These are phyloP conservation scores for Claviceps lovelessii DNA, from an alignment of 2,329 filamentous ascomycete species.

Conservation along the genomic window DNA sequence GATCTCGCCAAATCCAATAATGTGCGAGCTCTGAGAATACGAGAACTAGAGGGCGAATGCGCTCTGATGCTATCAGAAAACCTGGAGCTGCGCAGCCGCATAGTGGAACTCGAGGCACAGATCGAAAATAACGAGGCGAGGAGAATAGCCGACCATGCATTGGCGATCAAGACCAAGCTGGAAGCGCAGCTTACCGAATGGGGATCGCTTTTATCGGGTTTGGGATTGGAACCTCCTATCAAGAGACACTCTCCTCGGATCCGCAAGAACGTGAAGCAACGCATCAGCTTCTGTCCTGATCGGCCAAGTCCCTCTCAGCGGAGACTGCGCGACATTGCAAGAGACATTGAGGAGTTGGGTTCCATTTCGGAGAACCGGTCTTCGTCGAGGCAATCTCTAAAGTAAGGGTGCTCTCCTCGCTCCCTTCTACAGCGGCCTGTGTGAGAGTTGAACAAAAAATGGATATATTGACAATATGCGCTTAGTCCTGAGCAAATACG, in stretches of 20 bases:
- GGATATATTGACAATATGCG: neutral
- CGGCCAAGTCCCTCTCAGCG: conserved; percentile 38
- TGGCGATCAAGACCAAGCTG: conserved; percentile 55
- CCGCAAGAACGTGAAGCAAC: conserved; percentile 26
- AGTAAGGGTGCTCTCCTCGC: conserved; percentile 29
- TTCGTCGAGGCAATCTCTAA: conserved; percentile 53
- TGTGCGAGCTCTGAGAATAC: conserved; percentile 61
- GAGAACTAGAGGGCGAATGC: conserved; percentile 61
- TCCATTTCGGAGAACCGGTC: conserved; percentile 55
- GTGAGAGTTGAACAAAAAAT: neutral
- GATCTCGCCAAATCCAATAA: conserved; percentile 72
- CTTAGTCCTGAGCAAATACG: conserved; percentile 46
- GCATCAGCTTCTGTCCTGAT: conserved; percentile 25
- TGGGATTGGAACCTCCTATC: conserved; percentile 46
- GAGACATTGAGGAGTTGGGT: conserved; percentile 36
- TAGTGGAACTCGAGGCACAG: conserved; percentile 54
- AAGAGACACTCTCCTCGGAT: conserved; percentile 30
- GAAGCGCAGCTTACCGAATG: conserved; percentile 61
- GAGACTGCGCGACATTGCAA: conserved; percentile 40
- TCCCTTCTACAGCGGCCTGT: conserved; percentile 3
- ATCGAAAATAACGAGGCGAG: conserved; percentile 46
- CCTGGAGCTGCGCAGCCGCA: conserved; percentile 54
- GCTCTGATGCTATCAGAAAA: conserved; percentile 67
- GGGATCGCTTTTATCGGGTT: conserved; percentile 47
- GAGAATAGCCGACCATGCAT: conserved; percentile 49